Conservation (phyloP, 441 rosid species). For the Corymbia calophylla region DNA sequence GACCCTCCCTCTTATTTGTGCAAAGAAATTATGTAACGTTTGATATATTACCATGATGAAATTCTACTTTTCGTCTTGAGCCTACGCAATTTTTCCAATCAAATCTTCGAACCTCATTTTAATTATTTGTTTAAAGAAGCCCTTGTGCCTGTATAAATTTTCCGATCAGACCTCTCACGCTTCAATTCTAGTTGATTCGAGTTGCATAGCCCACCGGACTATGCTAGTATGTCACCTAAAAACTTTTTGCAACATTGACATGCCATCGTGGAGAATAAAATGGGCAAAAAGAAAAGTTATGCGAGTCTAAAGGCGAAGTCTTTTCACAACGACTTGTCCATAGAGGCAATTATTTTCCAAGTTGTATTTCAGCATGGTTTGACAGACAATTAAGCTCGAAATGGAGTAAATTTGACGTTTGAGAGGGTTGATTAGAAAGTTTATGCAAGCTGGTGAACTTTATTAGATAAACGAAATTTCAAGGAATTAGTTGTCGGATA, state of each 20-base stretch:
- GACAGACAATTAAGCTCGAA: neutral
- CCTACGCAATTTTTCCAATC: neutral
- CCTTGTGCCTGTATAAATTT: neutral
- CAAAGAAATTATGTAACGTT: neutral
- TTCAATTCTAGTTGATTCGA: neutral
- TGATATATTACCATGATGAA: neutral
- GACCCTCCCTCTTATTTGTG: neutral
- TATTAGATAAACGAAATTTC: neutral
- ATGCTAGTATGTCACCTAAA: neutral
- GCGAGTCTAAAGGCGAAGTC: neutral
- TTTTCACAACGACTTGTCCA: neutral
- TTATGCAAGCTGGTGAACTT: neutral
- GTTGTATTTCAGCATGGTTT: neutral
- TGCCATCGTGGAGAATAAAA: neutral
- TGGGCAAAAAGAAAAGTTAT: neutral
- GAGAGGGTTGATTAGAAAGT: neutral
- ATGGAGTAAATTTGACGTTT: neutral
- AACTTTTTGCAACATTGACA: neutral
- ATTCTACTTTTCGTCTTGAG: neutral
- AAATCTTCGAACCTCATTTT: neutral
- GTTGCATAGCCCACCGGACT: neutral
- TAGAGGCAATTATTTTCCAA: neutral
- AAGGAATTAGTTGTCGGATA: neutral
- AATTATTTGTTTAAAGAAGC: neutral
- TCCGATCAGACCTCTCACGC: neutral